Base-by-base conservation (phyloP, 495 filamentous ascomycete species). In the Annulohypoxylon nitens region DNA sequence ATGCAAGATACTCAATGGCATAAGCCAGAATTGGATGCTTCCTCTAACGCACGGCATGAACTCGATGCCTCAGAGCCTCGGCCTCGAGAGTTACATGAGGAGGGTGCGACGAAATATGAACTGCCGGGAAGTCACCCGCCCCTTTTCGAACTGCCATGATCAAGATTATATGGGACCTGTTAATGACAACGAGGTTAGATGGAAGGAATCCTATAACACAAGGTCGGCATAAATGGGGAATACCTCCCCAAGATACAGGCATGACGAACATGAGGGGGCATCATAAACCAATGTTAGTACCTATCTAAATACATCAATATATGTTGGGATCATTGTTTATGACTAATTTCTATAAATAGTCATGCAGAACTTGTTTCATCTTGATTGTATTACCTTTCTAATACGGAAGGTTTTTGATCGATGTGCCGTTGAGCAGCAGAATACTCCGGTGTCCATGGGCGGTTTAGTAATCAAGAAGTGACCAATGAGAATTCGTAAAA, bases 1-100 rank as follows among this genome's bases (percentile, higher is more conserved):
- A 36, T 57, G n/a, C 5, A 30, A 7, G 53, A 57, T 34, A 6
- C 3, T 11, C 23, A 30, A 8, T 61, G 58, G 58, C 58, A 61
- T 3, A 61, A 61, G 41, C 58, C 58, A 6, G 58, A 61, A 39
- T 23, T 61, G 3, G 58, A 61, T 2, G 39, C 8, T 45, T 30
- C 12, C 6, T 5, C 45, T 47, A 41, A 9, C 3, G 58, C 41
- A 16, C 58, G 58, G 12, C 23, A 61, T 14, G 58, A 61, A 39
- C 39, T 61, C 3, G 58, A 25, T n/a, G 16, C 2, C 58, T 20
- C 36, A 18, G 34, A 14, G 14, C 11, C 23, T 33, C 37, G 18
- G 14, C 34, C 20, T 7, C 41, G 8, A 9, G 58, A 61, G 20
- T 20, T 61, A 6, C 58, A 45, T 2, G 39, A 39, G n/a, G 20